Evolutionary conservation across 768 basidiomycete genomes (phyloP).

Genomic region (Hysterangium stoloniferum): DNA sequence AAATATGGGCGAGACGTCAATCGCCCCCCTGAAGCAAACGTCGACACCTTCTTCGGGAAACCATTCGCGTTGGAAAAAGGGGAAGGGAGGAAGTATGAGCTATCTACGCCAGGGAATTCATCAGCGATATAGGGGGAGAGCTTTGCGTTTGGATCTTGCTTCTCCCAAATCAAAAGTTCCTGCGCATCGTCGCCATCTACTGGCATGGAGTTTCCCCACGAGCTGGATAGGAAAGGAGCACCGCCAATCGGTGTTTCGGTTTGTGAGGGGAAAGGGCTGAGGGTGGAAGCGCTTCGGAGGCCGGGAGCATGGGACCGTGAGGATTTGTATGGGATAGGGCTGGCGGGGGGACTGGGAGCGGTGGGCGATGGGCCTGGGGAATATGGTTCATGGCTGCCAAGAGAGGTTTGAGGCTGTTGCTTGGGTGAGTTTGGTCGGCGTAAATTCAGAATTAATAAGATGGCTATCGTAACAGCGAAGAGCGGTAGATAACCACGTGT

Average conservation of each 20-base stretch:
- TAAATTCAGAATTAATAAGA: conserved; percentile 39
- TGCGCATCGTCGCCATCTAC: conserved; percentile 1
- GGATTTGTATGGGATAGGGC: conserved; percentile 7
- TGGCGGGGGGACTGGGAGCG: conserved; percentile 5
- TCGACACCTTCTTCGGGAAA: background rate
- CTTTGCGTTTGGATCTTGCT: background rate
- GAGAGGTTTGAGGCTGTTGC: background rate
- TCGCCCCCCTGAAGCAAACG: background rate
- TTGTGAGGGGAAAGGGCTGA: background rate
- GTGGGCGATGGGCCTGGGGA: background rate
- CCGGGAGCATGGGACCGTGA: conserved; percentile 5
- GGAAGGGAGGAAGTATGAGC: conserved; percentile 10
- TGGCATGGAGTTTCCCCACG: background rate
- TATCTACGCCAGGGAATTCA: conserved; percentile 2
- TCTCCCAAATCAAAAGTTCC: background rate
- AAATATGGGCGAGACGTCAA: background rate
- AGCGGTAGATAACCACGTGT: conserved; percentile 64
- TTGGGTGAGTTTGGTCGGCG: conserved; percentile 13
- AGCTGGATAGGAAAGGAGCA: conserved; percentile 1
- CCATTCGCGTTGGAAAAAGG: background rate
- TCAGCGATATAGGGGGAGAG: background rate
- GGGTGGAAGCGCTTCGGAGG: conserved; percentile 7
- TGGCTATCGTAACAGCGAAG: conserved; percentile 47
- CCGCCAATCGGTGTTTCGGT: conserved; percentile 8
- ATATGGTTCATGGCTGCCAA: background rate